phyloP scores from a whole-genome alignment of 192 early-diverging fungal species.

The Backusella parvicylindrica region DNA sequence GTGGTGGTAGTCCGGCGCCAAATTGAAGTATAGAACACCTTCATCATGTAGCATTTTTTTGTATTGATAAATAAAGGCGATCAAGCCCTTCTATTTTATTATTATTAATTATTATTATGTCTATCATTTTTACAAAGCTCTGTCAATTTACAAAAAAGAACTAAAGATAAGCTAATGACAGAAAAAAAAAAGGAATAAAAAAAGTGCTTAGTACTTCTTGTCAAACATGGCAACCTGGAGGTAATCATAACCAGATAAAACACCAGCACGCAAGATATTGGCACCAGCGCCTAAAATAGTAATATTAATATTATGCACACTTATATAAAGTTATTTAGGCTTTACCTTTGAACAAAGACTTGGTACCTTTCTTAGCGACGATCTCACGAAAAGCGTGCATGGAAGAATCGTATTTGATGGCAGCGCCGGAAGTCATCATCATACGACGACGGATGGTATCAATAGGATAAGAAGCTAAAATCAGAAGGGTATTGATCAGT shows the following conservation, averaged over 20 bases:
- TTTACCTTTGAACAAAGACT: constrained; percentile 96
- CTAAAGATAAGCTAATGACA: background rate
- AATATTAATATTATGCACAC: too few species aligned
- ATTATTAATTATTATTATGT: background rate
- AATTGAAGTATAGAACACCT: too few species aligned
- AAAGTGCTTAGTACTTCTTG: constrained; percentile 13
- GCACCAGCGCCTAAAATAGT: constrained; percentile 98
- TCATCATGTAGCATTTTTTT: too few species aligned
- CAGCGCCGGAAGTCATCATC: constrained; percentile 92
- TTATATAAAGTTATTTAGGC: too few species aligned
- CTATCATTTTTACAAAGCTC: background rate
- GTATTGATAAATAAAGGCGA: background rate
- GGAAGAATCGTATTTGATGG: constrained; percentile 85
- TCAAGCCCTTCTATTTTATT: background rate
- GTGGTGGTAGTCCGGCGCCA: too few species aligned
- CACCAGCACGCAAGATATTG: constrained; percentile 98
- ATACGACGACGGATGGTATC: constrained; percentile 97
- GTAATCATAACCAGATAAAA: constrained; percentile 80
- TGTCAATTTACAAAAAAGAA: background rate
- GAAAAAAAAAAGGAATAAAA: background rate
- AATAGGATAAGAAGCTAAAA: constrained; percentile 85
- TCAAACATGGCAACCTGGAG: constrained; percentile 32
- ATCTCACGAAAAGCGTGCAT: constrained; percentile 87
- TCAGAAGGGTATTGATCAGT: background rate
- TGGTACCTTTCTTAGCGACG: constrained; percentile 84